Evolutionary conservation across 2,329 filamentous ascomycete species (phyloP).

Genomic region (Aspergillus persii): DNA sequence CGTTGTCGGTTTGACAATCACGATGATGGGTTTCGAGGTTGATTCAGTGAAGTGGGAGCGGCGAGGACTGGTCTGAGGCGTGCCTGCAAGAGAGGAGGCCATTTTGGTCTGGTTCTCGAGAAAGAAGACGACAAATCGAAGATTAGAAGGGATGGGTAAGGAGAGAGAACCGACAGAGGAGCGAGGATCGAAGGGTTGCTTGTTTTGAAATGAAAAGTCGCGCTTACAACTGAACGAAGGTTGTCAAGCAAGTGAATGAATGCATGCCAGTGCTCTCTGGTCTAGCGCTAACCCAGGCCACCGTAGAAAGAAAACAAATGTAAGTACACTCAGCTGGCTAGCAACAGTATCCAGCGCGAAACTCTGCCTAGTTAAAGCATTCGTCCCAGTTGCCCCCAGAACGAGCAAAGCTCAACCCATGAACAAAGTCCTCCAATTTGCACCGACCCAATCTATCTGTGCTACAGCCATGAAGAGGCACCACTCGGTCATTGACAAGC

Average conservation of each 20-base stretch:
- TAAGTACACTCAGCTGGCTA: not conserved
- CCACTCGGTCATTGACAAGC: conserved; percentile 79
- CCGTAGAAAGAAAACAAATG: no score
- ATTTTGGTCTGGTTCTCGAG: not conserved
- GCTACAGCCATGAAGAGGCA: conserved; percentile 67
- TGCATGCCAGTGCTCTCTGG: not conserved
- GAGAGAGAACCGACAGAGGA: not conserved
- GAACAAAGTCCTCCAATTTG: conserved; percentile 65
- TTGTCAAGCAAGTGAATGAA: not conserved
- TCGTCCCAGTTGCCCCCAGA: conserved; percentile 69
- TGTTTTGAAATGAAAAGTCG: not conserved
- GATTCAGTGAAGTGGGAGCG: not conserved
- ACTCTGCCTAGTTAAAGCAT: conserved; percentile 47
- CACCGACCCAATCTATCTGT: conserved; percentile 72
- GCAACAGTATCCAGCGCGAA: not conserved
- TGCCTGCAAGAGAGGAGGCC: not conserved
- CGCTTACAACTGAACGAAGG: not conserved
- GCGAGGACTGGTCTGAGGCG: not conserved
- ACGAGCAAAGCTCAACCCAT: conserved; percentile 71
- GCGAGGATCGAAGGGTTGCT: not conserved
- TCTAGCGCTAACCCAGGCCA: not conserved
- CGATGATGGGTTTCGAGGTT: not conserved
- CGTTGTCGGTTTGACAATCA: not conserved
- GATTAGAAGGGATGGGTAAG: not conserved
- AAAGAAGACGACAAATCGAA: not conserved